Evolutionary conservation across 345 rosid genomes (phyloP).

Genomic region (Noccaea caerulescens): DNA sequence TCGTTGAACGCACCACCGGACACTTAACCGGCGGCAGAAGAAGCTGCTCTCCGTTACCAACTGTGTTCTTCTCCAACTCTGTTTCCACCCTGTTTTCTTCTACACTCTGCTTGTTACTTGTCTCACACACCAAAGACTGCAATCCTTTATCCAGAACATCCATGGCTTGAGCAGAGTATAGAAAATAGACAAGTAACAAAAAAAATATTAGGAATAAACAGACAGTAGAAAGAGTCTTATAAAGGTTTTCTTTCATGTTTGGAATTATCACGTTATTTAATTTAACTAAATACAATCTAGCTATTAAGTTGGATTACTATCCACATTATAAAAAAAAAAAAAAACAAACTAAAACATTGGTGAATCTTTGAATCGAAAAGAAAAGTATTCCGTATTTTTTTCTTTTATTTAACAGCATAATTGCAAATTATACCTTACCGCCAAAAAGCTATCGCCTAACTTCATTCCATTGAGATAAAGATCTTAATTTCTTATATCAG

Average conservation of each 20-base stretch:
- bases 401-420: not conserved
- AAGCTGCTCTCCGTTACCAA: not conserved
- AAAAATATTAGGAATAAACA: not conserved
- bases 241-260: not conserved
- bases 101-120: not conserved
- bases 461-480: not conserved
- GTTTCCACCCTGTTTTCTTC: not conserved
- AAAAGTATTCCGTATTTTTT: not conserved
- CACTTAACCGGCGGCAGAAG: not conserved
- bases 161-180: not conserved
- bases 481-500: not conserved
- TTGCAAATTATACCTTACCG: not conserved
- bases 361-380: not conserved
- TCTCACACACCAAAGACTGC: not conserved
- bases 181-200: too few species aligned
- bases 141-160: not conserved
- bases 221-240: not conserved
- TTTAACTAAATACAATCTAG: too few species aligned
- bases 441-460: not conserved
- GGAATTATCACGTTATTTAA: conserved; percentile 39
- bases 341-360: not conserved
- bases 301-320: too few species aligned
- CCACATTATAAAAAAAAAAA: not conserved
- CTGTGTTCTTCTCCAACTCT: not conserved
- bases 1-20: not conserved